Evolutionary conservation across 2,329 filamentous ascomycete genomes (phyloP).

Genomic region (Paecilomyces niveus): DNA sequence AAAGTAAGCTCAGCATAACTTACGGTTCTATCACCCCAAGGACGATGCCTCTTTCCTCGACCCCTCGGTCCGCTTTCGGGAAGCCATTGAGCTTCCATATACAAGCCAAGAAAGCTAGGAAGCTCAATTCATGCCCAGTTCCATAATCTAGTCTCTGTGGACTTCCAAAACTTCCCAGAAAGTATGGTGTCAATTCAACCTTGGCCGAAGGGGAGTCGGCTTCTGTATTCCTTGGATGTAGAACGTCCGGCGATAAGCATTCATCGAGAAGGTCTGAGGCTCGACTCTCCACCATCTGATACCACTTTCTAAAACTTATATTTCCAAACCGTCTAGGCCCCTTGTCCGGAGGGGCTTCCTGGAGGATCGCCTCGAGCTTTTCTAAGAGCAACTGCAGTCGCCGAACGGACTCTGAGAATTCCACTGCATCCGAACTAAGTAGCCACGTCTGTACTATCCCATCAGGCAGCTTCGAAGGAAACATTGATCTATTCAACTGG

Average conservation of each 20-base stretch:
- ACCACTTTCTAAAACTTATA: constrained; percentile 80
- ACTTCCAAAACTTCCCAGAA: constrained; percentile 82
- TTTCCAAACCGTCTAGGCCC: constrained; percentile 91
- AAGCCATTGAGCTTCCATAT: constrained; percentile 90
- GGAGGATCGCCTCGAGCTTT: constrained; percentile 59
- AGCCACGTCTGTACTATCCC: constrained; percentile 44
- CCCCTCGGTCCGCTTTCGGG: constrained; percentile 45
- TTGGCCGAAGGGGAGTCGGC: constrained; percentile 41
- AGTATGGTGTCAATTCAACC: constrained; percentile 68
- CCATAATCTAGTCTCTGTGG: constrained; percentile 87
- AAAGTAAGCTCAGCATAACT: constrained; percentile 29
- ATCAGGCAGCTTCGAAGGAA: constrained; percentile 53
- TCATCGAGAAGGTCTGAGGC: constrained; percentile 51
- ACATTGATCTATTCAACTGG: constrained; percentile 82
- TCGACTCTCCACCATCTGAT: constrained; percentile 58
- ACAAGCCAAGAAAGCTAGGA: constrained; percentile 80
- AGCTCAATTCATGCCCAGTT: constrained; percentile 92
- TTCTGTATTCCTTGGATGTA: constrained; percentile 23
- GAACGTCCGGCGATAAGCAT: constrained; percentile 46
- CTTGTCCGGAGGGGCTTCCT: constrained; percentile 73
- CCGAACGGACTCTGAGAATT: constrained; percentile 52
- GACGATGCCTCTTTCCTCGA: constrained; percentile 69
- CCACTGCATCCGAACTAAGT: constrained; percentile 32
- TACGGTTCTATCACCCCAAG: constrained; percentile 76
- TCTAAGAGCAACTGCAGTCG: constrained; percentile 61